phyloP scores from a whole-genome alignment of 768 basidiomycete genomes.

The Tylopilus rubrobrunneus region DNA sequence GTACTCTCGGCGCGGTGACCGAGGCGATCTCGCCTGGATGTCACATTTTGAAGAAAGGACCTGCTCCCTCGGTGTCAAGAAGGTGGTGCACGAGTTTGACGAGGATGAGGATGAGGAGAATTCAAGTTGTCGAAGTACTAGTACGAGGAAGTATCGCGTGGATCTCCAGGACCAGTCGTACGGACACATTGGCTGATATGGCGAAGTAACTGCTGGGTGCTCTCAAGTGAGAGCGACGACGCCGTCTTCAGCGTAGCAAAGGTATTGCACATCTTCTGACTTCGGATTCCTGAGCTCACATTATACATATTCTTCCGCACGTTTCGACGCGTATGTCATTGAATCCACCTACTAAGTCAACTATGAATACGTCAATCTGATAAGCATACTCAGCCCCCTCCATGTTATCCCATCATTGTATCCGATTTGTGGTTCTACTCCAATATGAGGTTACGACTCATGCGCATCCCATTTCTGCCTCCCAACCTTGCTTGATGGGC shows the following conservation, averaged over 20 bases:
- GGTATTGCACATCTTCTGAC: conserved; percentile 19
- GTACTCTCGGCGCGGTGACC: conserved; percentile 51
- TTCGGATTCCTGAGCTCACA: background rate
- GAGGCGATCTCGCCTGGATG: conserved; percentile 75
- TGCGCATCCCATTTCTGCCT: too few species aligned
- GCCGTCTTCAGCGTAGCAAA: conserved; percentile 49
- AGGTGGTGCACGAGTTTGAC: conserved; percentile 43
- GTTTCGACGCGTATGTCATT: conserved; percentile 48
- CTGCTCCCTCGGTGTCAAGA: conserved; percentile 40
- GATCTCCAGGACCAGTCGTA: conserved; percentile 32
- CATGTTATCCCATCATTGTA: too few species aligned
- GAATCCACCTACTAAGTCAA: conserved; percentile 35
- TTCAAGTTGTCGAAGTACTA: conserved; percentile 65
- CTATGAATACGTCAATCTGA: conserved; percentile 36
- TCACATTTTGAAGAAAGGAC: conserved; percentile 67
- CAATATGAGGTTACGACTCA: too few species aligned
- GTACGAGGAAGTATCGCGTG: conserved; percentile 34
- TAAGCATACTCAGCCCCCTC: conserved; percentile 33
- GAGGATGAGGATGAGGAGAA: conserved; percentile 60
- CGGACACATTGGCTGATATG: conserved; percentile 64
- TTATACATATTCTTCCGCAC: conserved; percentile 37
- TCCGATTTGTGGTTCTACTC: too few species aligned
- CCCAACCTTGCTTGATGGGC: too few species aligned
- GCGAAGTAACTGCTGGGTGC: conserved; percentile 76
- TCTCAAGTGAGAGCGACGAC: conserved; percentile 77